Base-by-base conservation (phyloP, 2,329 filamentous ascomycete genomes). In the Tolypocladium ophioglossoides region DNA sequence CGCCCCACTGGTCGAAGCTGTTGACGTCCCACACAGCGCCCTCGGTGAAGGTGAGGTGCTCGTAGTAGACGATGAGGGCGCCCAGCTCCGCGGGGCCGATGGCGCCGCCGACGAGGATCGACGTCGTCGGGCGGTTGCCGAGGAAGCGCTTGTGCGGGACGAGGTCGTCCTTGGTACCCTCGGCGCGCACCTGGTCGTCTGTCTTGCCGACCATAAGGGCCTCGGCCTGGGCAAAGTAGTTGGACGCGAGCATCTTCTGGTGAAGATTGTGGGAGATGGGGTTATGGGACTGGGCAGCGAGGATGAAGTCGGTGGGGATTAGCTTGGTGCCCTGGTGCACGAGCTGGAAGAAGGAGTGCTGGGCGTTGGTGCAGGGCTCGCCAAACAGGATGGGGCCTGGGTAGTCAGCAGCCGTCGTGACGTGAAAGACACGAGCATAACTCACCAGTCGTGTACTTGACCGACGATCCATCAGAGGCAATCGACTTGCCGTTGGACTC, bases 301-400 rank as follows among this genome's bases (percentile, higher is more conserved):
- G 78, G 76, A 99, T 95, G 78, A 99, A 99, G 75, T 99, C 94
- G 63, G 92, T 87, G 18, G 94, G 94, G 69, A 99, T 97, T 67
- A 99, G 85, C 83, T 97, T 97, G 65, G 94, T 99, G 66, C 94
- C 94, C 75, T 99, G 94, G 80, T 99, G 94, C 56, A 99, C 85
- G 50, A 99, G 86, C 82, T 99, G 94, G 86, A 95, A 99, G 85
- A 99, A 99, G 57, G 94, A 97, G 83, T 99, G 94, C 78, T 99
- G 94, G 47, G 94, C 94, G 70, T 99, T 99, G 72, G 94, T 99
- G 74, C 91, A 95, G 53, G 94, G 94, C 80, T 99, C 94, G 68
- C 94, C 94, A 70, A 99, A 99, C 59, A 99, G 78, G 69, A 99
- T 92, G 53, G 94, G 84, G 50, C 94, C 74, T 76, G 38, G 2